Evolutionary conservation across 805 yeast species (phyloP), one percentile per base, ranked within the genome.

Genomic region (Candida michaelii): DNA sequence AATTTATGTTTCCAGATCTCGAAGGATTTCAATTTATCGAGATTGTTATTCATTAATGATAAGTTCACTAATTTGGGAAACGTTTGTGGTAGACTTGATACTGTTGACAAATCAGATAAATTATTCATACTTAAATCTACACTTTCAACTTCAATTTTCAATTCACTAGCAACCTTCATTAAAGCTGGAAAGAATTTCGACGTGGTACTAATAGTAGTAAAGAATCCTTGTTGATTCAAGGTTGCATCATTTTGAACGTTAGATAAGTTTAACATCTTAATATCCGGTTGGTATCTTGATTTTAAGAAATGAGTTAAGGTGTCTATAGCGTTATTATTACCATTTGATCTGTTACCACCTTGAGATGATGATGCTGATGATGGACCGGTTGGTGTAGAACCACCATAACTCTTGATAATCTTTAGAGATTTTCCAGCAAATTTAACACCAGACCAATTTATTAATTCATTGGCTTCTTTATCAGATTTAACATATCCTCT

Each of bases 111-210:
- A 54, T 88, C 95, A 18, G 65, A 63, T 30, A 93, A 62, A 42
- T 74, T 73, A 59, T 68, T 93, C 36, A 52, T 50, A 4, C 90
- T 77, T 27, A 89, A 61, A 59, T 83, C 85, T 6, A 90, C 78
- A 44, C 89, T 82, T 23, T 82, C 83, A 3, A 89, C 83, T 19
- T 77, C 80, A n/a, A 70, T 47, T 43, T 69, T 69, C 40, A 64
- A 48, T 40, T 78, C 77, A 3, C 69, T 64, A 1, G 96, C 96
- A 7, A 91, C 63, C 58, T 84, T 86, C 85, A 91, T 79, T 50
- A 93, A 65, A 0, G 98, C 98, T 9, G 89, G 85, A 60, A 91
- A 89, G 76, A 89, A 83, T 62, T 91, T 93, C 11, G 90, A 75
- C 25, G 83, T 75, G 1, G 87, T 80, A 9, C 80, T 63, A 12